These are phyloP conservation scores for Podaxis sp. DNA, from an alignment of 768 basidiomycete genomes.

Conservation along the genomic window DNA sequence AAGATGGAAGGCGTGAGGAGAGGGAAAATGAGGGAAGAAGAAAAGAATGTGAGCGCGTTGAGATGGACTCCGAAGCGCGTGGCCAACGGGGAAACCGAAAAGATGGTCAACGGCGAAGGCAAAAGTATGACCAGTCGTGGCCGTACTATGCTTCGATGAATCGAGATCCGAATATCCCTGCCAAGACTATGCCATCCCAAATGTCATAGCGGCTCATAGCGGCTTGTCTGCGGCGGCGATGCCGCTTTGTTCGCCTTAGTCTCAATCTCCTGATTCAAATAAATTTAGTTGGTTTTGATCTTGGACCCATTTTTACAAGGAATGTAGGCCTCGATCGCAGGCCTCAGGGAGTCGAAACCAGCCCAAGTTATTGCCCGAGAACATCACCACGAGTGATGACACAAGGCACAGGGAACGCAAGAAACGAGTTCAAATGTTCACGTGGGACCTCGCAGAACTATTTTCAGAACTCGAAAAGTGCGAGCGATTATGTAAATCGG, in stretches of 20 bases:
- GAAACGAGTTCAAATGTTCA: neutral
- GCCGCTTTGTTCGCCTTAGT: neutral
- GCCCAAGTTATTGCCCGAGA: neutral
- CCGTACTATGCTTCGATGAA: neutral
- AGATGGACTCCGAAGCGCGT: neutral
- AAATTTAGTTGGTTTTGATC: neutral
- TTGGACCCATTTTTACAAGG: neutral
- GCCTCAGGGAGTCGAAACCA: neutral
- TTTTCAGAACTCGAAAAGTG: neutral
- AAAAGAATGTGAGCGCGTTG: neutral
- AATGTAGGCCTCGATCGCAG: neutral
- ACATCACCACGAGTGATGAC: neutral
- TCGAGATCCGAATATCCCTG: conserved; percentile 1
- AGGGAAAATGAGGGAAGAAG: neutral
- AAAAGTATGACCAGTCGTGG: neutral
- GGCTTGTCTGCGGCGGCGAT: neutral
- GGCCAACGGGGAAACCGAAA: neutral
- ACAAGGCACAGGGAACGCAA: neutral
- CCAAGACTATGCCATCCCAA: neutral
- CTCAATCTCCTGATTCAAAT: neutral
- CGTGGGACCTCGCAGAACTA: neutral
- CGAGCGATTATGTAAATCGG: neutral
- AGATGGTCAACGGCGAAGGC: neutral
- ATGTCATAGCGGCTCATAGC: neutral
- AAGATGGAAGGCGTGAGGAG: neutral